Evolutionary conservation across 768 basidiomycete genomes (phyloP).

Genomic region (Dendrothele bispora): DNA sequence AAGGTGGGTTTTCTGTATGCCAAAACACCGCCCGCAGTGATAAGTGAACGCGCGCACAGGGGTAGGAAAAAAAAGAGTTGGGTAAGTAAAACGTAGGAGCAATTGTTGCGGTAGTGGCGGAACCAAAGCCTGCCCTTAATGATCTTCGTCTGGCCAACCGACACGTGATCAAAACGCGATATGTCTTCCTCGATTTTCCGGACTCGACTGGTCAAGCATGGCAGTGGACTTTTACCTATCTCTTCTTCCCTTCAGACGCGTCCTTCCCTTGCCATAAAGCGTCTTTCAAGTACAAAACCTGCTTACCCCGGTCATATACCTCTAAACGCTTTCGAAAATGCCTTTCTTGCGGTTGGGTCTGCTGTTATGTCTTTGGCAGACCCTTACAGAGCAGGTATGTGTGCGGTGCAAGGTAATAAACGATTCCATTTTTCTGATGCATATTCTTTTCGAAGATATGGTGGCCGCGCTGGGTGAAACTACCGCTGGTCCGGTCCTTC

Average conservation of each 20-base stretch:
- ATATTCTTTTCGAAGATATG: constrained; percentile 73
- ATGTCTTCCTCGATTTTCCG: too few relatives aligned
- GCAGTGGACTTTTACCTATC: too few relatives aligned
- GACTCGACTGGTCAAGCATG: too few relatives aligned
- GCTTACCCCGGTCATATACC: constrained; percentile 82
- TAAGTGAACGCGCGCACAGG: too few relatives aligned
- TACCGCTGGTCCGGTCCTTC: constrained; percentile 78
- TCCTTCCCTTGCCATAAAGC: background rate
- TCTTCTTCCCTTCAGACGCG: background rate
- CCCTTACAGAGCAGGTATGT: constrained; percentile 81
- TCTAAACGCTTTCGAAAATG: constrained; percentile 79
- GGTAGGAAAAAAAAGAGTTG: too few relatives aligned
- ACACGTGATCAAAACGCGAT: too few relatives aligned
- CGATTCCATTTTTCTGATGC: constrained; percentile 7
- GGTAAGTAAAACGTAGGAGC: too few relatives aligned
- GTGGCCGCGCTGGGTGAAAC: constrained; percentile 93
- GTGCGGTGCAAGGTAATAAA: background rate
- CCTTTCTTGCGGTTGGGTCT: constrained; percentile 82
- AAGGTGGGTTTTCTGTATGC: too few relatives aligned
- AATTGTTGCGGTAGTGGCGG: too few relatives aligned
- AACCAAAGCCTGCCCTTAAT: too few relatives aligned
- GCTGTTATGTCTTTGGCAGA: constrained; percentile 80
- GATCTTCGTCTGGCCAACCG: too few relatives aligned
- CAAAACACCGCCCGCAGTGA: too few relatives aligned
- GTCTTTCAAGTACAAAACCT: constrained; percentile 31